A percentile compares a stretch with the other conserved stretches of the same genome.
Evolutionary conservation across 2,329 filamentous ascomycete genomes (phyloP).

Genomic region (Fusarium sp.): DNA sequence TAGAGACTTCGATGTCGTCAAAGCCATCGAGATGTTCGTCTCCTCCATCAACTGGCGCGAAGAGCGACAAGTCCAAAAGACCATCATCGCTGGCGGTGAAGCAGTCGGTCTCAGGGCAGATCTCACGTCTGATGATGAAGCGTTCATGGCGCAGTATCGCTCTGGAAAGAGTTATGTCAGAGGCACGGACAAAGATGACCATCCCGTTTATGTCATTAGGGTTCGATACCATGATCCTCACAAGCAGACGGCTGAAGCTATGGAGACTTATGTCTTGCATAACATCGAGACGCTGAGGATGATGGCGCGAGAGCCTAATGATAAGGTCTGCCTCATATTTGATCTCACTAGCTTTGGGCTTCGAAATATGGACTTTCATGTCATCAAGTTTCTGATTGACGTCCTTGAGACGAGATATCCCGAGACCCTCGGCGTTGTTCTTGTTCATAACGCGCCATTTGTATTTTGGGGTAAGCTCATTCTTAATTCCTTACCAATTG

Average conservation of each 20-base stretch:
- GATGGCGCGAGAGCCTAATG: conserved; percentile 41
- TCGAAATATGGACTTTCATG: conserved; percentile 81
- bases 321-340: conserved; percentile 65
- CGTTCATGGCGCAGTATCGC: conserved; percentile 53
- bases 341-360: conserved; percentile 78
- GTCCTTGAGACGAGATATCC: conserved; percentile 84
- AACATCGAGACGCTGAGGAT: conserved; percentile 53
- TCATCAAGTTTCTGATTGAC: conserved; percentile 83
- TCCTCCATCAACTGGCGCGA: conserved; percentile 54
- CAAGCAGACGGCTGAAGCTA: conserved; percentile 49
- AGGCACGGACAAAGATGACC: conserved; percentile 51
- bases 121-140: conserved; percentile 45
- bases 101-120: conserved; percentile 43
- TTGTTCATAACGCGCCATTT: conserved; percentile 82
- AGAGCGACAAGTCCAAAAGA: conserved; percentile 49
- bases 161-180: conserved; percentile 55
- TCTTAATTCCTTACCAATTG: background rate
- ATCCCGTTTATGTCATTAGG: conserved; percentile 53
- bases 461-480: conserved; percentile 64
- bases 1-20: conserved; percentile 55
- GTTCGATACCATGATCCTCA: conserved; percentile 45
- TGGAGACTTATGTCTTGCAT: conserved; percentile 55
- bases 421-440: conserved; percentile 75
- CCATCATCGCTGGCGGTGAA: conserved; percentile 52
- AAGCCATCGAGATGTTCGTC: conserved; percentile 55